Evolutionary conservation across 768 basidiomycete genomes (phyloP), one percentile per base, ranked within the genome.

Genomic region (Baorangia bicolor): DNA sequence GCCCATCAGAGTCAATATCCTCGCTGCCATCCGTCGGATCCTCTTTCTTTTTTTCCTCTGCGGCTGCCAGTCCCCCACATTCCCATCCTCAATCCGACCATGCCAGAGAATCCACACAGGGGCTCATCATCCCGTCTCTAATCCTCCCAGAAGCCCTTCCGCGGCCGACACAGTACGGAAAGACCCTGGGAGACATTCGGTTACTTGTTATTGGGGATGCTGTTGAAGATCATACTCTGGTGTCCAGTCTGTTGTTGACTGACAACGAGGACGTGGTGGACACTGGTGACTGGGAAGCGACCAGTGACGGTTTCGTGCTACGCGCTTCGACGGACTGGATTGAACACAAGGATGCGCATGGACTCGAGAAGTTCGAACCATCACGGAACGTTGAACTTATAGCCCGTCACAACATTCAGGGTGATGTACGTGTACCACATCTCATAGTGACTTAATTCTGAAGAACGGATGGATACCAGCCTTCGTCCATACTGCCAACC

Each of bases 21-120:
- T 89, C 88, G 6, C 74, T 89, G 4, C 88, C 88, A 1, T 88
- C 86, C 2, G 82, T 88, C 13, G 81, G 84, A 18, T 88, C 86
- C 2, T 87, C 86, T 1, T 88, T 88, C 77, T 87, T 90, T 74
- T 89, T 88, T 74, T 88, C 86, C 31, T 89, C 87, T 11, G 84
- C 81, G 0, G 85, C 85, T 13, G 82, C 82, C 1, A 87, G 85
- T 58, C 87, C 84, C 3, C 83, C 81, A 0, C 84, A 81, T 45
- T 72, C 75, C 0, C 78, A 78, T 31, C 69, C 75, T 21, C 77
- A 75, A 20, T 73, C 74, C 4, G 77, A 79, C 52, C 71, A 71
- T 58, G 61, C 60, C 57, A 69, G 66, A 50, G 75, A 77, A 27
- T 69, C 68, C 12, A 76, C 78, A 59, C 77, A 79, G 61, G 82